Evolutionary conservation across 495 filamentous ascomycete species (phyloP).

Genomic region (Aeminium ludgeri): DNA sequence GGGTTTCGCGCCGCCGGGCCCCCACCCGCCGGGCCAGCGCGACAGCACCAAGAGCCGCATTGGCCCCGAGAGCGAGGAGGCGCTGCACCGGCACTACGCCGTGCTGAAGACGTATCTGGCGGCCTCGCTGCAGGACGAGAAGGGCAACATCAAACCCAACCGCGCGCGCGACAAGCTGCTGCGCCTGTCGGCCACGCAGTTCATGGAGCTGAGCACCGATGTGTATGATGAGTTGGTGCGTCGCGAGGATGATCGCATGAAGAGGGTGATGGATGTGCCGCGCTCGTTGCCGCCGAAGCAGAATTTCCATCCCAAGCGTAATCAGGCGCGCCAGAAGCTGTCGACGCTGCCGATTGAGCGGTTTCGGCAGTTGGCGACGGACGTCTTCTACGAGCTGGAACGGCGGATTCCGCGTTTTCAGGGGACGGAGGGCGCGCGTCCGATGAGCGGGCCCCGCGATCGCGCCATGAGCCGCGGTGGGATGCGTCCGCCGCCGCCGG

Average conservation of each 20-base stretch:
- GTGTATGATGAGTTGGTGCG: constrained; percentile 91
- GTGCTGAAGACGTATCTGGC: constrained; percentile 63
- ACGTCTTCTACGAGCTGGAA: constrained; percentile 90
- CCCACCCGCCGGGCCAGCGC: constrained; percentile 7
- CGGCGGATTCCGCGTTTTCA: constrained; percentile 73
- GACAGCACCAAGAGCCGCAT: constrained; percentile 32
- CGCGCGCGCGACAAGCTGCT: constrained; percentile 86
- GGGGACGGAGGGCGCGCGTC: constrained; percentile 44
- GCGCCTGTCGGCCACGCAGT: constrained; percentile 74
- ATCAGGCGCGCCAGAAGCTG: constrained; percentile 87
- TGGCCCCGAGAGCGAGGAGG: constrained; percentile 33
- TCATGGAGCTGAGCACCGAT: constrained; percentile 91
- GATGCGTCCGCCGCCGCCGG: constrained; percentile 10
- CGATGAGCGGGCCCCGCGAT: constrained; percentile 49
- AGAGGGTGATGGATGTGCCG: constrained; percentile 40
- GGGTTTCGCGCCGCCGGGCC: constrained; percentile 7
- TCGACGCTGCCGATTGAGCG: constrained; percentile 67
- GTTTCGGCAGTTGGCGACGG: constrained; percentile 82
- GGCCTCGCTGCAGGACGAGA: constrained; percentile 53
- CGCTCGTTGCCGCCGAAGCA: constrained; percentile 62
- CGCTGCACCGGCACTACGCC: constrained; percentile 64
- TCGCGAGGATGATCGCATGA: constrained; percentile 45
- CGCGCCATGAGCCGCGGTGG: constrained; percentile 34
- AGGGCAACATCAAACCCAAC: constrained; percentile 56
- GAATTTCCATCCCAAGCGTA: constrained; percentile 89